A percentile compares a stretch with the other conserved stretches of the same genome.
phyloP scores from a whole-genome alignment of 2,329 filamentous ascomycete genomes.

The Nemania bipapillata region DNA sequence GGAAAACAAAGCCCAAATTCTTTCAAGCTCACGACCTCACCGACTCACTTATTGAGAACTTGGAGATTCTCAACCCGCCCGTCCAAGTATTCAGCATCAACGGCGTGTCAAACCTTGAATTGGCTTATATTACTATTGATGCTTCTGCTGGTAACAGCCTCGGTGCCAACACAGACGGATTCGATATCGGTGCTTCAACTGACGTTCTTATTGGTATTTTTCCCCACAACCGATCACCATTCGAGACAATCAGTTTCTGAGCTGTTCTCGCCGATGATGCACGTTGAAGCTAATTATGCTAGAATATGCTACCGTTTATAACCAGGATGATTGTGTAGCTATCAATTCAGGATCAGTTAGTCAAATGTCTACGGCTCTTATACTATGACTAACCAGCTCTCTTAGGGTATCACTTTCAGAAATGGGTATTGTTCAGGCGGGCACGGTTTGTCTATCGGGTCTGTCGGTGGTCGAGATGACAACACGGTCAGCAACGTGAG shows the following conservation, averaged over 20 bases:
- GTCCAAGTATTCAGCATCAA: slow-evolving; percentile 13
- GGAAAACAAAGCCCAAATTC: slow-evolving; percentile 11
- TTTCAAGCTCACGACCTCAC: slow-evolving; percentile 13
- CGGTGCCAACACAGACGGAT: slow-evolving; percentile 5
- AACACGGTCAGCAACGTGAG: slow-evolving; percentile 8
- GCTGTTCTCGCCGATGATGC: too few relatives aligned
- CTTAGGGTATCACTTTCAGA: slow-evolving; percentile 4
- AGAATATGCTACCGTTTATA: slow-evolving; percentile 7
- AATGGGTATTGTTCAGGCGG: slow-evolving; percentile 7
- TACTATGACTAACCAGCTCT: neutral
- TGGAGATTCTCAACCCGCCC: slow-evolving; percentile 8
- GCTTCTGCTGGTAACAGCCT: slow-evolving; percentile 10
- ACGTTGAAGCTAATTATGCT: too few relatives aligned
- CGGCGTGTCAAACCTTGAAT: slow-evolving; percentile 2
- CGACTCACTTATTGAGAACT: slow-evolving; percentile 11
- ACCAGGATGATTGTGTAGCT: slow-evolving; percentile 14
- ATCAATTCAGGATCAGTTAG: slow-evolving; percentile 9
- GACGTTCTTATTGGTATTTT: slow-evolving; percentile 2
- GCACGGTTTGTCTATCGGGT: slow-evolving; percentile 4
- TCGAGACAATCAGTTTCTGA: too few relatives aligned
- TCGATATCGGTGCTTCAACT: slow-evolving; percentile 4
- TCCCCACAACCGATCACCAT: too few relatives aligned
- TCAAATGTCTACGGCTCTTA: neutral
- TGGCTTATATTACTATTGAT: slow-evolving; percentile 8
- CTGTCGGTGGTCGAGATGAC: slow-evolving; percentile 8